Evolutionary conservation across 495 filamentous ascomycete species (phyloP).

Genomic region (Tuber aestivum): DNA sequence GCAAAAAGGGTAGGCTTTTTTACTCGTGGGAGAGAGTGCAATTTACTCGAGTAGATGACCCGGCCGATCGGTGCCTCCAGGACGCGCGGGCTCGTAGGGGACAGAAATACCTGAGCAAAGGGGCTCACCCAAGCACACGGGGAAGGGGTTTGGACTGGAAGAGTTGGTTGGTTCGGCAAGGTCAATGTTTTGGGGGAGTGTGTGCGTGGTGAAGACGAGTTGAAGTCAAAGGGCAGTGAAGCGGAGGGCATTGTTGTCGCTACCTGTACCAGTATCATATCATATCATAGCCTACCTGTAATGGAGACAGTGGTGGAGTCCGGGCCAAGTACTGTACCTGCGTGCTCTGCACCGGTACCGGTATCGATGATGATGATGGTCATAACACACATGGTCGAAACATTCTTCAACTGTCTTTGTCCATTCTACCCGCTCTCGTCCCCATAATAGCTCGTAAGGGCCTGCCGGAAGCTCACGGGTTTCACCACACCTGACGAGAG

Average conservation of each 20-base stretch:
- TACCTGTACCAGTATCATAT: neutral
- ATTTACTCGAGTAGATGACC: slow-evolving; percentile 4
- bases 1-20: neutral
- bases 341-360: too few species aligned
- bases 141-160: neutral
- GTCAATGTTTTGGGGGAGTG: neutral
- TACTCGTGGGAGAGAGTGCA: neutral
- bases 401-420: neutral
- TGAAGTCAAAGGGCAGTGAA: neutral
- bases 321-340: neutral
- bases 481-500: neutral
- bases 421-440: neutral
- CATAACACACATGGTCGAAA: neutral
- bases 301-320: neutral
- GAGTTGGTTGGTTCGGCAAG: neutral
- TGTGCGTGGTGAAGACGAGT: neutral
- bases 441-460: neutral
- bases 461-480: neutral
- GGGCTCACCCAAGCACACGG: neutral
- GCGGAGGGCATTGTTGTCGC: neutral
- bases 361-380: neutral
- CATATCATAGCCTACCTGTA: too few species aligned
- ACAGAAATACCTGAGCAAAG: neutral
- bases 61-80: neutral
- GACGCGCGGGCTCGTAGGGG: neutral